Base-by-base conservation (phyloP, 179 eudicot genomes). In the Beta corolliflora region DNA sequence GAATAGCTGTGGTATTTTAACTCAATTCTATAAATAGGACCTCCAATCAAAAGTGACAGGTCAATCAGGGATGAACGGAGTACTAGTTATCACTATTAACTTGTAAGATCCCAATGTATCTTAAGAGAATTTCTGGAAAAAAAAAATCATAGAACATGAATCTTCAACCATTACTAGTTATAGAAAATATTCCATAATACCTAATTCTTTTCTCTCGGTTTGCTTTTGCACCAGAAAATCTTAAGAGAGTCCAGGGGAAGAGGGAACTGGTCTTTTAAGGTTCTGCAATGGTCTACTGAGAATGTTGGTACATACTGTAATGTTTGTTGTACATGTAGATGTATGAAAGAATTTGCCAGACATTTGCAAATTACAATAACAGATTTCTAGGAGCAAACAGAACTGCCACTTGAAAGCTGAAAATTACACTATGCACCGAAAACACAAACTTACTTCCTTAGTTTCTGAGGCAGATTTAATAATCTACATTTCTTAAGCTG, bases 401-500 rank as follows among this genome's bases (percentile, higher is more conserved):
- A 36, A 19, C 12, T 23, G 44, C 14, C 11, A 13, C 44, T 64
- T 25, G 12, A 71, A 71, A 21, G 56, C 15, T 5, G 41, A 64
- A 64, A 64, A 21, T 19, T 68, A 21, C 50, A 41, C 58, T 10
- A 29, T 54, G 46, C 23, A 73, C 61, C 15, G 15, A 21, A 66
- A 25, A 72, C 18, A 5, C 52, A 66, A 58, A 88, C 97, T 87
- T 81, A 94, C 97, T 92, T 92, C 23, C 77, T 89, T 45, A 70
- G 78, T 71, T 92, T 91, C 75, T 76, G 85, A 54, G 95, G 90
- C 82, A 92, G 83, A 74, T 90, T 78, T 23, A 86, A 85, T 36
- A 88, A 77, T 84, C 98, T 95, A 81, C 63, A 67, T 73, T 75
- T 93, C 81, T 92, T 93, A 56, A 87, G 94, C 77, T 93, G 92